Conservation (phyloP, 768 basidiomycete genomes). For the Leccinum obscurum region DNA sequence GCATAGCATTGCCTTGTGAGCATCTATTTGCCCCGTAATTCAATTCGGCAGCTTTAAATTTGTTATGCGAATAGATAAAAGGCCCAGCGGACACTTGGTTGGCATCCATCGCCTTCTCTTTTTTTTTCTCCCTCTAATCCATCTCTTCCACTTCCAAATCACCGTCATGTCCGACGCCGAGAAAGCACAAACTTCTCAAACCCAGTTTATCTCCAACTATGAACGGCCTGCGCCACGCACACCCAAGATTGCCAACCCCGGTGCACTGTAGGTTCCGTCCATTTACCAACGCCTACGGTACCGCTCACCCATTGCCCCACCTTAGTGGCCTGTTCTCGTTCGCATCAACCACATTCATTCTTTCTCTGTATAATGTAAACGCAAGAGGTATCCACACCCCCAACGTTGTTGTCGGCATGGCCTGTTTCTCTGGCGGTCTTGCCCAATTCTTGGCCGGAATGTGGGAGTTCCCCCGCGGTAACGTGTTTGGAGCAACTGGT, state of each 20-base stretch:
- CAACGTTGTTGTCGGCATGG: conserved; percentile 85
- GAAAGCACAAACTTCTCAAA: conserved; percentile 29
- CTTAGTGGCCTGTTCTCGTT: conserved; percentile 77
- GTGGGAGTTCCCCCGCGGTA: conserved; percentile 79
- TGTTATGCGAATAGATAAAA: conserved; percentile 21
- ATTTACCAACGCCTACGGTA: too few relatives aligned
- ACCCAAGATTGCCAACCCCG: conserved; percentile 56
- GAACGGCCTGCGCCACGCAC: conserved; percentile 26
- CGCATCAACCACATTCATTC: conserved; percentile 79
- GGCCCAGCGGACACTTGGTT: background rate
- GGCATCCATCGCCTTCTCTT: background rate
- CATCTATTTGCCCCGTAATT: conserved; percentile 19
- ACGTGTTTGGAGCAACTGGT: conserved; percentile 74
- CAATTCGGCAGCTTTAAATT: conserved; percentile 14
- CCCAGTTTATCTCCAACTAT: conserved; percentile 21
- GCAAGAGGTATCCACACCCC: conserved; percentile 53
- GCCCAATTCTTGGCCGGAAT: conserved; percentile 86
- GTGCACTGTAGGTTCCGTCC: conserved; percentile 29
- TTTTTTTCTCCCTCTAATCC: background rate
- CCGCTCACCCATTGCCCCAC: background rate
- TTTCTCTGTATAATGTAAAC: conserved; percentile 70
- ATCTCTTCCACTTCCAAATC: background rate
- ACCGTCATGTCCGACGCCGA: conserved; percentile 38
- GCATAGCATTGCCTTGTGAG: conserved; percentile 20
- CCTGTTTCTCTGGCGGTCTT: conserved; percentile 80